A percentile compares a stretch with the other conserved stretches of the same genome.
Conservation (phyloP, 2,329 filamentous ascomycete genomes). For the Pestalotiopsis sp. region DNA sequence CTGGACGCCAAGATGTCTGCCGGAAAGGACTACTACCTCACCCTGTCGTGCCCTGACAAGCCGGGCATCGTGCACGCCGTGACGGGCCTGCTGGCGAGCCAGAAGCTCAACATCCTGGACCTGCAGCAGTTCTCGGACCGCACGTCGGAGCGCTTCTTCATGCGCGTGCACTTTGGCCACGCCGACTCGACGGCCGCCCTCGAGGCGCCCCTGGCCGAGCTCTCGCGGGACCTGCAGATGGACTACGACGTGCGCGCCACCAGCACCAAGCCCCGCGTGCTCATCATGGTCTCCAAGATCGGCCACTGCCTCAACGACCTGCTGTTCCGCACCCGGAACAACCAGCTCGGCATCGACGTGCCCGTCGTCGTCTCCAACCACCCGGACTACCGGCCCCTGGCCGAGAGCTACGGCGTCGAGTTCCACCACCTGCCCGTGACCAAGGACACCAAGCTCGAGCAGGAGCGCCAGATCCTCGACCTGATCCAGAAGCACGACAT, state of each 20-base stretch:
- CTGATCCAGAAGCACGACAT: conserved; percentile 68
- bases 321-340: conserved; percentile 74
- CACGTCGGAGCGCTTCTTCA: conserved; percentile 76
- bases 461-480: conserved; percentile 71
- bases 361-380: conserved; percentile 83
- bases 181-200: conserved; percentile 53
- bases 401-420: conserved; percentile 71
- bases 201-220: conserved; percentile 54
- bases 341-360: conserved; percentile 73
- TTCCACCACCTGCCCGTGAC: conserved; percentile 82
- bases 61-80: conserved; percentile 84
- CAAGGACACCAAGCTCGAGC: conserved; percentile 72
- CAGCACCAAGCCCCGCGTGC: conserved; percentile 68
- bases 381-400: conserved; percentile 68
- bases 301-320: conserved; percentile 84
- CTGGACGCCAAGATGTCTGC: conserved; percentile 11
- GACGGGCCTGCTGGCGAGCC: conserved; percentile 71
- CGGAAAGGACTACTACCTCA: conserved; percentile 67
- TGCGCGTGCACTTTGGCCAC: conserved; percentile 81
- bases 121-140: conserved; percentile 83
- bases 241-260: conserved; percentile 70
- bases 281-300: conserved; percentile 91
- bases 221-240: conserved; percentile 66
- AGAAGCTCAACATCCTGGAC: conserved; percentile 79
- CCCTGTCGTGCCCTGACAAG: conserved; percentile 81